Evolutionary conservation across 352 stramenopile genomes (phyloP).

Genomic region (Peronosclerospora sorghi): DNA sequence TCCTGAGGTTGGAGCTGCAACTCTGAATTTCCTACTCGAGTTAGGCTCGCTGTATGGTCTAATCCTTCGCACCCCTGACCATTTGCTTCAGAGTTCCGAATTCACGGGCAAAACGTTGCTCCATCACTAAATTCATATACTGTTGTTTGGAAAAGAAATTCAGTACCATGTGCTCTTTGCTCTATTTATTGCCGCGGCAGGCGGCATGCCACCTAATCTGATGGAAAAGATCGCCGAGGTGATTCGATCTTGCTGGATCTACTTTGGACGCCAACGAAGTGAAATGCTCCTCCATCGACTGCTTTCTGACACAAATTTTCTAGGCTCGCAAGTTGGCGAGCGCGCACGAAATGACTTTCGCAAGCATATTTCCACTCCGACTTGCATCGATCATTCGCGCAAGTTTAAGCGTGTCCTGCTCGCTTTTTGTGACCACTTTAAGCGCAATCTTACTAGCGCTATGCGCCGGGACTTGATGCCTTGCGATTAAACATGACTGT

Average conservation of each 20-base stretch:
- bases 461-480: constrained; percentile 7
- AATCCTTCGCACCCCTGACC: constrained; percentile 44
- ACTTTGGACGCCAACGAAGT: constrained; percentile 49
- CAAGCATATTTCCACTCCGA: constrained; percentile 40
- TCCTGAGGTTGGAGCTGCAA: constrained; percentile 43
- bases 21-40: constrained; percentile 52
- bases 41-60: constrained; percentile 62
- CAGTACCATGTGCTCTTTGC: constrained; percentile 59
- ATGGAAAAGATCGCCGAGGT: constrained; percentile 60
- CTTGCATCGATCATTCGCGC: constrained; percentile 61
- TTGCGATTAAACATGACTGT: constrained; percentile 3
- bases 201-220: constrained; percentile 44
- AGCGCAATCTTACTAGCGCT: constrained; percentile 29
- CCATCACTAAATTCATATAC: constrained; percentile 48
- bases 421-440: constrained; percentile 72
- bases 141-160: constrained; percentile 76
- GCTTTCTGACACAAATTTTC: constrained; percentile 46
- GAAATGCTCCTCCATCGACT: constrained; percentile 51
- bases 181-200: constrained; percentile 53
- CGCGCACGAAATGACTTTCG: constrained; percentile 48
- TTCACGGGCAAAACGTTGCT: constrained; percentile 45
- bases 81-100: constrained; percentile 34
- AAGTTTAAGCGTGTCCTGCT: constrained; percentile 73
- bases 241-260: constrained; percentile 64
- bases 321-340: constrained; percentile 44